Conservation (phyloP, 2,329 filamentous ascomycete species). For the Neocucurbitaria cava region DNA sequence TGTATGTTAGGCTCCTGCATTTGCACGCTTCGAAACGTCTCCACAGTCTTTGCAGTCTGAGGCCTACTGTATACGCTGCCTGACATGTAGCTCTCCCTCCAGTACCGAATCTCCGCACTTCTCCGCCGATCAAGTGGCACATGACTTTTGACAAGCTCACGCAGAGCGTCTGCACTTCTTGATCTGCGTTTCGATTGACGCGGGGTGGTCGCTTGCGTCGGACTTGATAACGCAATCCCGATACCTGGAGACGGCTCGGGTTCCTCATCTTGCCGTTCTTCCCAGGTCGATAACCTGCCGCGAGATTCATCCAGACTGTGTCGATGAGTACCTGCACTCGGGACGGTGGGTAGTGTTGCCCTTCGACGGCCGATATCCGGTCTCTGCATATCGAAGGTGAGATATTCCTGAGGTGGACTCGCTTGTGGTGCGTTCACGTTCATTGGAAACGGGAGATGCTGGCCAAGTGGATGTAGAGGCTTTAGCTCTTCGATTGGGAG, state of each 20-base stretch:
- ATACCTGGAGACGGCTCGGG: slow-evolving; percentile 39
- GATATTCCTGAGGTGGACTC: slow-evolving; percentile 45
- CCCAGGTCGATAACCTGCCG: slow-evolving; percentile 32
- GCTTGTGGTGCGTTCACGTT: slow-evolving; percentile 49
- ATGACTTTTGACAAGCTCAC: slow-evolving; percentile 36
- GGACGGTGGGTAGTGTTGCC: slow-evolving; percentile 45
- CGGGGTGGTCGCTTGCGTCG: slow-evolving; percentile 24
- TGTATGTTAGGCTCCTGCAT: slow-evolving; percentile 28
- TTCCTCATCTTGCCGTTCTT: slow-evolving; percentile 38
- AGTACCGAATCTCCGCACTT: slow-evolving; percentile 47
- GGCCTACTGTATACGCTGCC: slow-evolving; percentile 45
- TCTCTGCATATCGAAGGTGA: slow-evolving; percentile 38
- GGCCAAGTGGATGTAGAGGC: slow-evolving; percentile 44
- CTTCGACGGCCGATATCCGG: slow-evolving; percentile 36
- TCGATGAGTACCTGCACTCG: slow-evolving; percentile 31
- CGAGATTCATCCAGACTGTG: slow-evolving; percentile 37
- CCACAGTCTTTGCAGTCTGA: slow-evolving; percentile 41
- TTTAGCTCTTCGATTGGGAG: slow-evolving; percentile 40
- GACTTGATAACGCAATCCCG: slow-evolving; percentile 46
- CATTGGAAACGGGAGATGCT: slow-evolving; percentile 50
- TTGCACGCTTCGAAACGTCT: slow-evolving; percentile 37
- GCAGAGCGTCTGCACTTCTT: slow-evolving; percentile 47
- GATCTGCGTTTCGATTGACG: slow-evolving; percentile 42
- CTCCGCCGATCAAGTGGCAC: slow-evolving; percentile 34
- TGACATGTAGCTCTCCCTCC: slow-evolving; percentile 44